Percentiles rank a stretch among this genome's conserved stretches.
phyloP scores from a whole-genome alignment of 768 basidiomycete species.

The Leucosporidium yakuticum region DNA sequence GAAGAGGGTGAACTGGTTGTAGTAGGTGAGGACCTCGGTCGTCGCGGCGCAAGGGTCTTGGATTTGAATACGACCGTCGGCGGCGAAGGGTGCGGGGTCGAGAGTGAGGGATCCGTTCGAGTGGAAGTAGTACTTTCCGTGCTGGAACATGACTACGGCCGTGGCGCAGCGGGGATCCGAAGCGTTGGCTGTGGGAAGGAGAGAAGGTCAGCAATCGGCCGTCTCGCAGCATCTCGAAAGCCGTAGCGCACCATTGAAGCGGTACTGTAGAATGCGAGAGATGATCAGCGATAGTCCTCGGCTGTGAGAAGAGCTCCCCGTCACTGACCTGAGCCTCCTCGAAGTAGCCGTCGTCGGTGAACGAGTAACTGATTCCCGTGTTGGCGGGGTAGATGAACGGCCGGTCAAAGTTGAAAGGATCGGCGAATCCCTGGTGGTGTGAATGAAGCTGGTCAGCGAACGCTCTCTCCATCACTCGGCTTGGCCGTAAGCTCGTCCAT shows the following conservation, averaged over 20 bases:
- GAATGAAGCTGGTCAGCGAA: not conserved
- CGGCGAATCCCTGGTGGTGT: slow-evolving; percentile 63
- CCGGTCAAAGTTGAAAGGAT: slow-evolving; percentile 65
- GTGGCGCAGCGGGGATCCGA: slow-evolving; percentile 81
- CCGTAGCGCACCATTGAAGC: slow-evolving; percentile 68
- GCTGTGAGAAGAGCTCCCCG: too few relatives aligned
- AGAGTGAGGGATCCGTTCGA: slow-evolving; percentile 67
- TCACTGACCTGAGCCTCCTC: slow-evolving; percentile 62
- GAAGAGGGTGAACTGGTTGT: slow-evolving; percentile 69
- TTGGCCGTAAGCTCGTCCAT: too few relatives aligned
- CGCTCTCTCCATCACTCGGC: too few relatives aligned
- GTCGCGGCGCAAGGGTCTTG: slow-evolving; percentile 86
- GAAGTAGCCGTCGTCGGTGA: slow-evolving; percentile 64
- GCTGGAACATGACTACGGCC: slow-evolving; percentile 80
- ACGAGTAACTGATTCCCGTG: slow-evolving; percentile 61
- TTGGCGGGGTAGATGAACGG: slow-evolving; percentile 72
- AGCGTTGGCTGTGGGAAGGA: slow-evolving; percentile 48
- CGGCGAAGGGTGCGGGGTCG: slow-evolving; percentile 59
- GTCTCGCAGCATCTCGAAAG: too few relatives aligned
- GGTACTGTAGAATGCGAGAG: slow-evolving; percentile 49
- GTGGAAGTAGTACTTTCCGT: slow-evolving; percentile 65
- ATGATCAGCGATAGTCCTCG: too few relatives aligned
- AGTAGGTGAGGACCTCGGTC: slow-evolving; percentile 78
- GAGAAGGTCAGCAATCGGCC: not conserved
- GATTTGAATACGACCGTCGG: slow-evolving; percentile 87